These are phyloP conservation scores for Antonospora locustae DNA, from an alignment of 371 early-diverging fungal genomes.

Conservation along the genomic window DNA sequence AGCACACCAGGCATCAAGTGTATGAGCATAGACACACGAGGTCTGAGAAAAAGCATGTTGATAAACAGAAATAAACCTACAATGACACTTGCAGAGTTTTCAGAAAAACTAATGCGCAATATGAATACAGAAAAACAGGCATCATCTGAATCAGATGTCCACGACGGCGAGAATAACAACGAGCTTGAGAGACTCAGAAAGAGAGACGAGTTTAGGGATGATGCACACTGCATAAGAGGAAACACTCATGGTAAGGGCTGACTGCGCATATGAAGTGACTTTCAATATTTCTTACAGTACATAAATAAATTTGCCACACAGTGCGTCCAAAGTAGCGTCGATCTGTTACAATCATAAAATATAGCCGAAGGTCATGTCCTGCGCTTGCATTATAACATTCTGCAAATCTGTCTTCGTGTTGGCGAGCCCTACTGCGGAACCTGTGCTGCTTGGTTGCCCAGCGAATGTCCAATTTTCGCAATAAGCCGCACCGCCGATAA, in stretches of 20 bases:
- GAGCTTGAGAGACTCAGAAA: slow-evolving; percentile 9
- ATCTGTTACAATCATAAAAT: no score
- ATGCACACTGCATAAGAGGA: slow-evolving; percentile 7
- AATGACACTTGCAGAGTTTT: slow-evolving; percentile 33
- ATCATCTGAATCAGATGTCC: neutral
- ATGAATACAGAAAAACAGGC: slow-evolving; percentile 5
- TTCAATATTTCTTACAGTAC: no score
- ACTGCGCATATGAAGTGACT: no score
- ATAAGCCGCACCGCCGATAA: no score
- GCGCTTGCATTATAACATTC: no score
- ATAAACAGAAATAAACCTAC: slow-evolving; percentile 31
- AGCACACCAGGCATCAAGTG: slow-evolving; percentile 1
- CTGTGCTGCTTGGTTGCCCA: no score
- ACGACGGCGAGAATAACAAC: neutral
- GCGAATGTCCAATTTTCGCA: no score
- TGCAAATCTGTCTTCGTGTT: no score
- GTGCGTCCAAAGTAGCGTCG: no score
- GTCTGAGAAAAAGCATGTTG: slow-evolving; percentile 9
- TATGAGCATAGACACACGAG: slow-evolving; percentile 5
- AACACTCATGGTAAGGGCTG: slow-evolving; percentile 17
- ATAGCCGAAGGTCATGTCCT: no score
- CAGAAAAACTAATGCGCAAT: slow-evolving; percentile 10
- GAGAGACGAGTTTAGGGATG: slow-evolving; percentile 18
- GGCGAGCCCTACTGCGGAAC: no score
- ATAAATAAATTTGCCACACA: no score